Evolutionary conservation across 2,329 filamentous ascomycete species (phyloP).

Genomic region (Beauveria pseudobassiana): DNA sequence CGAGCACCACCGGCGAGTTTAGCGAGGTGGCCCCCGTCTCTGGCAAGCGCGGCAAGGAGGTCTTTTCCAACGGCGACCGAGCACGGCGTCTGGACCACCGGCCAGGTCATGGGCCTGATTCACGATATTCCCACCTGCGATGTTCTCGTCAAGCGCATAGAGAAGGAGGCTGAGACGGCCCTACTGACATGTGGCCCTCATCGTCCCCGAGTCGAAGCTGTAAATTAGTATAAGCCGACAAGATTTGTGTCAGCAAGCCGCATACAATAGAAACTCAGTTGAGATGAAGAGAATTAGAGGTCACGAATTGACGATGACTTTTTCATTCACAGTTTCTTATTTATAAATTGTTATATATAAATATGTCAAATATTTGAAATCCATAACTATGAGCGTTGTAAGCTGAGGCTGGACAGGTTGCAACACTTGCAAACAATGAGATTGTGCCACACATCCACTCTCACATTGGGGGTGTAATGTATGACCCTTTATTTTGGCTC

Average conservation of each 20-base stretch:
- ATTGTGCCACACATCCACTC: no score
- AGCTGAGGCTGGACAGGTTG: no score
- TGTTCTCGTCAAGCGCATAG: conserved; percentile 62
- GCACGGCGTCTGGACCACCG: conserved; percentile 92
- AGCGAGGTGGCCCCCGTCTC: conserved; percentile 83
- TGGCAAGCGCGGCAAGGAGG: conserved; percentile 82
- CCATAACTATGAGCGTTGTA: no score
- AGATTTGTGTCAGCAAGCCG: not conserved
- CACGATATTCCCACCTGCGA: conserved; percentile 75
- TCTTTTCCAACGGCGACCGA: conserved; percentile 89
- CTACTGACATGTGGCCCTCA: conserved; percentile 49
- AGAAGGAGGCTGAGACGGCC: conserved; percentile 65
- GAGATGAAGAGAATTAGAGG: not conserved
- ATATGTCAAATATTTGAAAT: not conserved
- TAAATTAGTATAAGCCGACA: conserved; percentile 23
- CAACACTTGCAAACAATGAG: no score
- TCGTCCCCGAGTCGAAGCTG: conserved; percentile 52
- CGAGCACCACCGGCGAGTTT: conserved; percentile 80
- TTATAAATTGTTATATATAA: not conserved
- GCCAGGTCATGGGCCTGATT: conserved; percentile 87
- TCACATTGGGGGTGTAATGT: no score
- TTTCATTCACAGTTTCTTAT: no score
- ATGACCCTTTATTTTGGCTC: no score
- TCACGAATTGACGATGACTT: not conserved
- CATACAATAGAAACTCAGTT: not conserved